Evolutionary conservation across 179 eudicot genomes (phyloP).

Genomic region (Spergularia azorica): DNA sequence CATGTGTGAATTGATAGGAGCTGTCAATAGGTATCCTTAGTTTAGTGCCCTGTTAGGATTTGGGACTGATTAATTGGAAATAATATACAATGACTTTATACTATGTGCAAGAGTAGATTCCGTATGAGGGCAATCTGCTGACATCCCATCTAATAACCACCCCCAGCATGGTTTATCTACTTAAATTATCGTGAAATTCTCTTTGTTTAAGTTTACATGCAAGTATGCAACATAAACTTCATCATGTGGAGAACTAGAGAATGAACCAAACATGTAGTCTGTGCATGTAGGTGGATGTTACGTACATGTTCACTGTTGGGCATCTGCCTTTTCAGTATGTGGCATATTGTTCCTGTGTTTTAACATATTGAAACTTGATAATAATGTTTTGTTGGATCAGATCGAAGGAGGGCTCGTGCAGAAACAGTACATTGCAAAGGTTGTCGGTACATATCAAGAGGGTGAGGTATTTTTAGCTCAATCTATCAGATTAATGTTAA

Average conservation of each 20-base stretch:
- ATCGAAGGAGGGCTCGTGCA: conserved; percentile 77
- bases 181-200: too few species aligned
- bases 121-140: too few species aligned
- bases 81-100: too few species aligned
- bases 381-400: conserved; percentile 36
- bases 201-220: too few species aligned
- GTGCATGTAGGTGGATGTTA: conserved; percentile 1
- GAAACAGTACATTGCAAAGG: conserved; percentile 93
- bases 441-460: conserved; percentile 80
- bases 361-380: neutral
- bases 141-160: too few species aligned
- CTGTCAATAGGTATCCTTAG: too few species aligned
- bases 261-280: neutral
- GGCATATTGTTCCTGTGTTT: neutral
- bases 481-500: conserved; percentile 14
- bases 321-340: neutral
- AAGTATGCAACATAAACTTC: too few species aligned
- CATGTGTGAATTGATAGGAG: too few species aligned
- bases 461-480: conserved; percentile 54
- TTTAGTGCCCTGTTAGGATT: too few species aligned
- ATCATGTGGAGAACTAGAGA: neutral
- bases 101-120: too few species aligned
- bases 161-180: too few species aligned
- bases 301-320: neutral
- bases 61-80: too few species aligned